These are phyloP conservation scores for Daldinia sp. DNA, from an alignment of 2,329 filamentous ascomycete genomes.

Conservation along the genomic window DNA sequence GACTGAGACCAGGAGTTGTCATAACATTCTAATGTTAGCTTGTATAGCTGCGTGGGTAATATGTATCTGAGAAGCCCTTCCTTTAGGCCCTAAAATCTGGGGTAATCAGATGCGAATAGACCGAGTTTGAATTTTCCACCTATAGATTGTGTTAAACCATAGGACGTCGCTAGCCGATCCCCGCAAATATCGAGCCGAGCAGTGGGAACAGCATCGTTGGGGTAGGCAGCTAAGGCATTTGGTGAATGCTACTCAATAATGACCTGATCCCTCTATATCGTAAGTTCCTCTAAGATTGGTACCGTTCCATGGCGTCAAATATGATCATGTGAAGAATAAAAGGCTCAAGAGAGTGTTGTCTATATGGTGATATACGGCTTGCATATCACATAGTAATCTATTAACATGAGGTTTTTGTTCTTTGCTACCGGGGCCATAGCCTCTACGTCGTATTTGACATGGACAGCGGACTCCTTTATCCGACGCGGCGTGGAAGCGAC, in stretches of 20 bases:
- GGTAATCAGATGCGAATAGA: too few species aligned
- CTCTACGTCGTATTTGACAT: constrained; percentile 44
- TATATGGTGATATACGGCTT: neutral
- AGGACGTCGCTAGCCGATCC: neutral
- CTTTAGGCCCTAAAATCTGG: too few species aligned
- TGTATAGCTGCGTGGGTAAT: too few species aligned
- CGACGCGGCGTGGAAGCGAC: constrained; percentile 49
- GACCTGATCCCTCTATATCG: too few species aligned
- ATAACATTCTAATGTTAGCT: too few species aligned
- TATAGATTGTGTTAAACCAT: neutral
- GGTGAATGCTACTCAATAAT: neutral
- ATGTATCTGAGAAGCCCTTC: too few species aligned
- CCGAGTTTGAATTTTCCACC: neutral
- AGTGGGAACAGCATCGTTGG: neutral
- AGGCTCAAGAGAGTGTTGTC: neutral
- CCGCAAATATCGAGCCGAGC: neutral
- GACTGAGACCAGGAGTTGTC: too few species aligned
- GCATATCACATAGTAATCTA: neutral
- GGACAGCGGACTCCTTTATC: constrained; percentile 59
- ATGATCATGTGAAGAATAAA: neutral
- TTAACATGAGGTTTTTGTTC: constrained; percentile 35
- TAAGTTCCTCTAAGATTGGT: too few species aligned
- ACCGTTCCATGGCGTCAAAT: neutral
- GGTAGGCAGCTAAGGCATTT: neutral
- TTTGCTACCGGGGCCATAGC: constrained; percentile 25